Percentiles rank a stretch among this genome's conserved stretches.
Evolutionary conservation across 139 green algal species (phyloP).

Genomic region (Tetraselmis chui): DNA sequence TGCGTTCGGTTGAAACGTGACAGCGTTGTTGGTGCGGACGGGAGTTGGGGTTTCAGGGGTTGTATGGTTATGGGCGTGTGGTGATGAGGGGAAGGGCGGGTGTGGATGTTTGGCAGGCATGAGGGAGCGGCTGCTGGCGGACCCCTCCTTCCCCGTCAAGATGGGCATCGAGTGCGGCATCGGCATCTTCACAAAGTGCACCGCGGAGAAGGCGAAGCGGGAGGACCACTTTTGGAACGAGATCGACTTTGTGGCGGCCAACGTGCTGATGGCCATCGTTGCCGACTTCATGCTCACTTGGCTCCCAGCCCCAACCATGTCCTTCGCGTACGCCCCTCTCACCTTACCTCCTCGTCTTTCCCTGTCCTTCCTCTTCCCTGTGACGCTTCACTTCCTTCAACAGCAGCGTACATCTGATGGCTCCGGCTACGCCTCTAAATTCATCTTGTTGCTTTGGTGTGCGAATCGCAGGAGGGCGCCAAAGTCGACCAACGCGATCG

Average conservation of each 20-base stretch:
- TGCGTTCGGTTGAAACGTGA: background rate
- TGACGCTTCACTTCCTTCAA: no score
- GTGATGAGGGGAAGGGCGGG: background rate
- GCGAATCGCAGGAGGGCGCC: background rate
- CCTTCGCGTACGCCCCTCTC: conserved; percentile 24
- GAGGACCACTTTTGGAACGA: conserved; percentile 58
- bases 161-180: conserved; percentile 86
- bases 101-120: conserved; percentile 51
- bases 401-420: no score
- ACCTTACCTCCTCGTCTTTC: background rate
- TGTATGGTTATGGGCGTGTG: background rate
- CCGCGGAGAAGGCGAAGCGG: conserved; percentile 81
- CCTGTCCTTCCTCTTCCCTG: no score
- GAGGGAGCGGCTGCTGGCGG: conserved; percentile 84
- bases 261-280: conserved; percentile 94
- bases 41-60: background rate
- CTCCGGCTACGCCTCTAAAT: no score
- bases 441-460: no score
- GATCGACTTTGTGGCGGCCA: conserved; percentile 93
- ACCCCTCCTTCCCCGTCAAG: conserved; percentile 89
- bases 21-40: background rate
- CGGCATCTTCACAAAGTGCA: conserved; percentile 84
- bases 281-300: conserved; percentile 99
- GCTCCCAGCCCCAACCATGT: conserved; percentile 87
- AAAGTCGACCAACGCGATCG: background rate